These are phyloP conservation scores for Sordaria brevicollis DNA, from an alignment of 495 filamentous ascomycete genomes.

Conservation along the genomic window DNA sequence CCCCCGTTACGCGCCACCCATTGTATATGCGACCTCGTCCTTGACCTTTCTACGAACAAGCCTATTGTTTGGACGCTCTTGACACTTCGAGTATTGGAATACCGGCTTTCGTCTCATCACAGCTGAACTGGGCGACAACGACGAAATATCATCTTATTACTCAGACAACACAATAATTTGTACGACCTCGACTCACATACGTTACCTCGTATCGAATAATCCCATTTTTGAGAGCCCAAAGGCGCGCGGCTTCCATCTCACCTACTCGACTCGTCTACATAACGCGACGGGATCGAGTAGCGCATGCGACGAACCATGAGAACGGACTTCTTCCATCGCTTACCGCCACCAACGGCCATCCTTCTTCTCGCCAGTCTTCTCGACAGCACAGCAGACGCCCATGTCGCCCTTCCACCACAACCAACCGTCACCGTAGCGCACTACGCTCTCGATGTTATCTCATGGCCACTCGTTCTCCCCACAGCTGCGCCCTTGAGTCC, in stretches of 20 bases:
- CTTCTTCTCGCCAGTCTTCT: slow-evolving; percentile 29
- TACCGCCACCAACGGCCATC: slow-evolving; percentile 31
- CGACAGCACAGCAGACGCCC: slow-evolving; percentile 17
- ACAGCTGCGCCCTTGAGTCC: slow-evolving; percentile 27
- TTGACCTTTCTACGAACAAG: not conserved
- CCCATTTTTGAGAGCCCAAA: not conserved
- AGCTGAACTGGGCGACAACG: not conserved
- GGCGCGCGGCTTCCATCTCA: not conserved
- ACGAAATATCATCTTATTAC: not conserved
- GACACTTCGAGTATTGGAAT: not conserved
- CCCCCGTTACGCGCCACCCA: not conserved
- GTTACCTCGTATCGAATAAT: not conserved
- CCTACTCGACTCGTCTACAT: not conserved
- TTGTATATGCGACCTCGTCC: not conserved
- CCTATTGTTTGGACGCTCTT: not conserved
- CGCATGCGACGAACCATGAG: slow-evolving; percentile 13
- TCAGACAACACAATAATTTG: not conserved
- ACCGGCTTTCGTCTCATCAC: not conserved
- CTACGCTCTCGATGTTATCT: slow-evolving; percentile 30
- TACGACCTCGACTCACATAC: not conserved
- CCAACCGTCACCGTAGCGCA: slow-evolving; percentile 30
- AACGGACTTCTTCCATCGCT: slow-evolving; percentile 26
- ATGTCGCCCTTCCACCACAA: slow-evolving; percentile 20
- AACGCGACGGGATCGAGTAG: not conserved
- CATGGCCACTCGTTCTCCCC: slow-evolving; percentile 27